These are phyloP conservation scores for Pleurotus sapidus DNA, from an alignment of 768 basidiomycete genomes.

Conservation along the genomic window DNA sequence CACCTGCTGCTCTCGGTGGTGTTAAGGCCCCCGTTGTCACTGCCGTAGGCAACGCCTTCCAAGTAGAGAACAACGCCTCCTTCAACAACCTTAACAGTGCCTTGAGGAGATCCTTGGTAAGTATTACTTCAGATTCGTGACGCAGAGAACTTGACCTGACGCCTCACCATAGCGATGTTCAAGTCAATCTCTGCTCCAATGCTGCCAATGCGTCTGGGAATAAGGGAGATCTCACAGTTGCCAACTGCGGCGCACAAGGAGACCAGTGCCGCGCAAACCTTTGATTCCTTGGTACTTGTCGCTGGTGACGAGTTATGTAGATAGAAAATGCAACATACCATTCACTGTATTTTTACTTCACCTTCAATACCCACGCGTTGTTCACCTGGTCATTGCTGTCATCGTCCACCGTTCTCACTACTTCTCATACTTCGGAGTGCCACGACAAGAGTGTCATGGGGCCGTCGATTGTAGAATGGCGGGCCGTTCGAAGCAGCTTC, in stretches of 20 bases:
- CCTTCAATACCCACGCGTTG: too few relatives aligned
- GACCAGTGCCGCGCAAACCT: constrained; percentile 31
- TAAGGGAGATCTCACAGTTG: constrained; percentile 42
- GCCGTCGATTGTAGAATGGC: not conserved
- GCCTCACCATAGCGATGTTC: constrained; percentile 37
- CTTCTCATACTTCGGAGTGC: too few relatives aligned
- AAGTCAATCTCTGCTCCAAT: constrained; percentile 59
- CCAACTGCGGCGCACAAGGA: constrained; percentile 44
- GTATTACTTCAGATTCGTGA: not conserved
- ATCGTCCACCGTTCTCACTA: too few relatives aligned
- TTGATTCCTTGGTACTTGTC: not conserved
- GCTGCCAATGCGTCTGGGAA: constrained; percentile 51
- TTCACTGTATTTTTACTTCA: too few relatives aligned
- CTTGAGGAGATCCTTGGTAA: constrained; percentile 46
- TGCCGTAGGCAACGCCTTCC: constrained; percentile 39
- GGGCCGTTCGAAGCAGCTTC: not conserved
- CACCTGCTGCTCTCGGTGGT: constrained; percentile 43
- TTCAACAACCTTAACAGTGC: constrained; percentile 47
- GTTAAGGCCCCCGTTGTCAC: constrained; percentile 44
- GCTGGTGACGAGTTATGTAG: not conserved
- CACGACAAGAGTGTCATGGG: too few relatives aligned
- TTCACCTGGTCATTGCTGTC: too few relatives aligned
- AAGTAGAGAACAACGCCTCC: constrained; percentile 42
- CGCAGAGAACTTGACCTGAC: not conserved
- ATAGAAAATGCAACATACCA: too few relatives aligned